Percentiles rank a stretch among this genome's conserved stretches.
phyloP scores from a whole-genome alignment of 2,329 filamentous ascomycete genomes.

The Scedosporium dehoogii region DNA sequence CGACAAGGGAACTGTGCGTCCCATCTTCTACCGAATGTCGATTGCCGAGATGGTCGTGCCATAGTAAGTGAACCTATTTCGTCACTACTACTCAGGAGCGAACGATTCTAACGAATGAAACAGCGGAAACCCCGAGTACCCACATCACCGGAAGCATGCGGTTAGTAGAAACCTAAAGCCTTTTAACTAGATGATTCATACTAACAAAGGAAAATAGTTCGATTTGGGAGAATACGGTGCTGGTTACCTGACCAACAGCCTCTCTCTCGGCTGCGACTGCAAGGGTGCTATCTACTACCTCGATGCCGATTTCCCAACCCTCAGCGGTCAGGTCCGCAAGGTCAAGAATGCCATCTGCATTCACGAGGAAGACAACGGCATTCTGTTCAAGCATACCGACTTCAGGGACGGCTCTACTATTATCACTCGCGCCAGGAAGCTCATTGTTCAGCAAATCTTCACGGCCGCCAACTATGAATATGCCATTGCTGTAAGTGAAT shows the following conservation, averaged over 20 bases:
- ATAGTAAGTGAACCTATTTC: constrained; percentile 36
- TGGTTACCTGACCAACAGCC: constrained; percentile 74
- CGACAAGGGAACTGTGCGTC: constrained; percentile 67
- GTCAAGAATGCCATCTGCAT: constrained; percentile 95
- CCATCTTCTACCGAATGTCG: constrained; percentile 81
- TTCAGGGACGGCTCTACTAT: constrained; percentile 84
- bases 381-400: constrained; percentile 90
- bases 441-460: constrained; percentile 85
- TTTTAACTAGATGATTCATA: too few species aligned
- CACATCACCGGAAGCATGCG: constrained; percentile 72
- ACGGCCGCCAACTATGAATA: constrained; percentile 97
- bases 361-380: constrained; percentile 86
- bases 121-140: constrained; percentile 64
- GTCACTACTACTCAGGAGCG: not conserved
- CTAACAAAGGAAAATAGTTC: constrained; percentile 28
- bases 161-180: too few species aligned
- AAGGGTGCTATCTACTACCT: constrained; percentile 89
- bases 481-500: constrained; percentile 27
- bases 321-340: constrained; percentile 61
- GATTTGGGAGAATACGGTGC: constrained; percentile 74
- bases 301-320: constrained; percentile 75
- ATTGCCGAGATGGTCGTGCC: constrained; percentile 92
- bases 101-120: constrained; percentile 7
- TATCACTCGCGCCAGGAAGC: constrained; percentile 75
- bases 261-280: constrained; percentile 72